Evolutionary conservation across 306 rosid species (phyloP), one percentile per base, ranked within the genome.

Genomic region (Quillaja saponaria): DNA sequence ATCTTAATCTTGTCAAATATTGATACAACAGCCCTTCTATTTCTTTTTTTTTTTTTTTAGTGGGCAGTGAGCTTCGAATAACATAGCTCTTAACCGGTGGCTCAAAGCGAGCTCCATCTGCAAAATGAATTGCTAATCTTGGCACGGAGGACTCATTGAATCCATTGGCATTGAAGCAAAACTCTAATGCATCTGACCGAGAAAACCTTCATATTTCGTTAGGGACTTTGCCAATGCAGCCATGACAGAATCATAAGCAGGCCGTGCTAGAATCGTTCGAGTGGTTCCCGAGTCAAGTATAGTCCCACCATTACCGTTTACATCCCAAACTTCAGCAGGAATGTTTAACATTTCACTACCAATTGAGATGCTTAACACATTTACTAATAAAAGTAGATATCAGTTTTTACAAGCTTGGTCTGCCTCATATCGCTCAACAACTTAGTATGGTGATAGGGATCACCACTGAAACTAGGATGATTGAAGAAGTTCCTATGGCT

Each of bases 41-140:
- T n/a, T n/a, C n/a, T n/a, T n/a, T n/a, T n/a, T n/a, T n/a, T n/a
- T n/a, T n/a, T n/a, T n/a, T n/a, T n/a, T n/a, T n/a, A n/a, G n/a
- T n/a, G n/a, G n/a, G n/a, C n/a, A n/a, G n/a, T n/a, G n/a, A n/a
- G n/a, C n/a, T n/a, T n/a, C n/a, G n/a, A n/a, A 92, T 67, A 7
- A 81, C 44, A 28, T 88, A 92, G 61, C 86, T 85, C 74, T 72
- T 89, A 39, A 78, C 78, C 4, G 84, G 94, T 8, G 98, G 98
- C 46, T 70, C 76, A 62, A 92, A 81, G 18, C 42, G 55, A 2
- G 66, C 79, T 1, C 95, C 96, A 6, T 71, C 80, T 4, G 28
- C 48, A 71, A 92, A 86, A 61, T 89, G 98, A 55, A 92, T 16
- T 4, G 13, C 61, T 2, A 92, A n/a, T 44, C 61, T 78, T 6